Evolutionary conservation across 768 basidiomycete species (phyloP), one percentile per base, ranked within the genome.

Genomic region (Rhizopogon rudus): DNA sequence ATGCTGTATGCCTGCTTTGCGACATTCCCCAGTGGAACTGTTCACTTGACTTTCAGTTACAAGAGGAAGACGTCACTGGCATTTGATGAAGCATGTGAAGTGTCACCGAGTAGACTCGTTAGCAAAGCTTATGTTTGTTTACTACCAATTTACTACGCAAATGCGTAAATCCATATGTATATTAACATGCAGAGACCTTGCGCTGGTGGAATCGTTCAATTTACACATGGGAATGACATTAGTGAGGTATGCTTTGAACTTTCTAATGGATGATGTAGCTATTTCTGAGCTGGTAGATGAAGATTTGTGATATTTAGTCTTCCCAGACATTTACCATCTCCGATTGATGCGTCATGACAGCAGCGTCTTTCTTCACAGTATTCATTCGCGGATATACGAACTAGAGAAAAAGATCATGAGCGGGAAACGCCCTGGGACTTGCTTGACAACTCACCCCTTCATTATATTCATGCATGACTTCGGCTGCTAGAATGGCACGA

Each of bases 381-480:
- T 88, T 86, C 57, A 91, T 69, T 57, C 85, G 81, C n/a, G 91
- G 92, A 61, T 87, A 82, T 3, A 93, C 91, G 65, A 91, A 93
- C 90, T 93, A 54, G 25, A 12, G 37, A 25, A 31, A 31, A 53
- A n/a, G 50, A 22, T 3, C 35, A n/a, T 16, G 37, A n/a, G 5
- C 44, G 61, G 50, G 16, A 1, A 8, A 16, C 1, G 2, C 46
- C 20, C 16, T 28, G 10, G 44, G 14, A 52, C 37, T 57, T 42
- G 33, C 40, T 12, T 8, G 16, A 10, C 3, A 2, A 77, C 83
- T 40, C 60, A 91, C 91, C 71, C 81, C 82, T 67, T 83, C 75
- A 58, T 93, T 88, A 63, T 93, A 93, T 69, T 93, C 91, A 63
- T 83, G 81, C 79, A 93, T 77, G 16, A 92, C 88, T 65, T 93